A percentile compares a stretch with the other conserved stretches of the same genome.
Conservation (phyloP, 2,329 filamentous ascomycete genomes). For the Boeremia lycopersici region DNA sequence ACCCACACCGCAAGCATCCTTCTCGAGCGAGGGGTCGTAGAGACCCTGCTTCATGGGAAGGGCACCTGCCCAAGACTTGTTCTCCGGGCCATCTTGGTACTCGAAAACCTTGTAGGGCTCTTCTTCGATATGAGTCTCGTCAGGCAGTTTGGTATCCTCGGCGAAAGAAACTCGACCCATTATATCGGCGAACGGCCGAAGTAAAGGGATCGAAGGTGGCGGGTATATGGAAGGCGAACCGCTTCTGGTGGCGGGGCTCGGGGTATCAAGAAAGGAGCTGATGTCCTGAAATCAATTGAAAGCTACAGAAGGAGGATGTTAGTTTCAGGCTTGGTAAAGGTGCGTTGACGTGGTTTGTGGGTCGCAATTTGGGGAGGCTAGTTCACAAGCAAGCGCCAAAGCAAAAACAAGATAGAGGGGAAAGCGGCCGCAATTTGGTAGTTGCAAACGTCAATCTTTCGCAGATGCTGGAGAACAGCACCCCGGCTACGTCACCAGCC, state of each 20-base stretch:
- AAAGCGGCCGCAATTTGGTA: slow-evolving; percentile 11
- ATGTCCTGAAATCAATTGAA: slow-evolving; percentile 29
- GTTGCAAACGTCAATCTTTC: slow-evolving; percentile 17
- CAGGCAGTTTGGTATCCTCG: slow-evolving; percentile 57
- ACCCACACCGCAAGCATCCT: slow-evolving; percentile 99
- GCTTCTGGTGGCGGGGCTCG: slow-evolving; percentile 32
- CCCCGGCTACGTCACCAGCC: slow-evolving; percentile 28
- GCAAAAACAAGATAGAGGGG: slow-evolving; percentile 18
- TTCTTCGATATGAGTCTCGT: slow-evolving; percentile 59
- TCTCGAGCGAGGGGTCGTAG: slow-evolving; percentile 94
- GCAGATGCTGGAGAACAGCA: slow-evolving; percentile 20
- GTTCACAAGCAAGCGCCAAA: slow-evolving; percentile 17
- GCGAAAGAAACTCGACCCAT: slow-evolving; percentile 61
- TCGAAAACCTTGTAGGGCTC: slow-evolving; percentile 72
- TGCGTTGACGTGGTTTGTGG: slow-evolving; percentile 5
- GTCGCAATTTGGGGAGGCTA: slow-evolving; percentile 4
- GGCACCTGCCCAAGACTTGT: slow-evolving; percentile 93
- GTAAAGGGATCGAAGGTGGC: slow-evolving; percentile 32
- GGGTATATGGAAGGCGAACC: slow-evolving; percentile 23
- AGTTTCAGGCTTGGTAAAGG: slow-evolving; percentile 17
- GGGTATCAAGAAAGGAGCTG: slow-evolving; percentile 30
- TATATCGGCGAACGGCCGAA: slow-evolving; percentile 60
- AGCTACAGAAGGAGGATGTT: slow-evolving; percentile 19
- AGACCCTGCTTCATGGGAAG: slow-evolving; percentile 98
- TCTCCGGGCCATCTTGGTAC: slow-evolving; percentile 77